A percentile compares a stretch with the other conserved stretches of the same genome.
Evolutionary conservation across 805 yeast species (phyloP).

Genomic region (Pichia kluyveri): DNA sequence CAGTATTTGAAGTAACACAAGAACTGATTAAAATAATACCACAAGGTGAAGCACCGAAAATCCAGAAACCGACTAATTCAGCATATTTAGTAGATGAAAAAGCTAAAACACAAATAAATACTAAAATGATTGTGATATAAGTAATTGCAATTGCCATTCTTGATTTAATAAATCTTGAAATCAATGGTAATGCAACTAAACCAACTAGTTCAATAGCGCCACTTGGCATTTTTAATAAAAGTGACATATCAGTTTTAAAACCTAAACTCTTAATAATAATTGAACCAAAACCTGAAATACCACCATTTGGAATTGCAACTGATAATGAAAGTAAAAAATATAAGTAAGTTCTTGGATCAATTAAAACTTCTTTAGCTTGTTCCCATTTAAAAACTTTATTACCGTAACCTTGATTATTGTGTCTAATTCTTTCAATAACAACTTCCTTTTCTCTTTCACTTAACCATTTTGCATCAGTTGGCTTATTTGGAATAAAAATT

Average conservation of each 20-base stretch:
- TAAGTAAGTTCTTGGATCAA: conserved; percentile 44
- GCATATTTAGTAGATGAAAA: conserved; percentile 22
- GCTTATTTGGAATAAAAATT: conserved; percentile 31
- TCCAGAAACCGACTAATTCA: conserved; percentile 17
- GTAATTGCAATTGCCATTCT: conserved; percentile 18
- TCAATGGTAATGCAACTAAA: conserved; percentile 1
- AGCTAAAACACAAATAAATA: conserved; percentile 26
- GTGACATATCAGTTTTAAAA: conserved; percentile 10
- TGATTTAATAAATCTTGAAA: background rate
- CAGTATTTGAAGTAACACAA: conserved; percentile 37
- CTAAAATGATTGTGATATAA: conserved; percentile 16
- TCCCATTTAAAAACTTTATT: conserved; percentile 32
- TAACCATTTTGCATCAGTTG: conserved; percentile 27
- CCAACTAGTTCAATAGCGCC: conserved; percentile 16
- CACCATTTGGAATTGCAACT: conserved; percentile 51
- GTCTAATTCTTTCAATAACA: conserved; percentile 23
- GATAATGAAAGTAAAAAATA: conserved; percentile 37
- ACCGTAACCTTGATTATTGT: conserved; percentile 29
- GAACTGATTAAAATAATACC: conserved; percentile 22
- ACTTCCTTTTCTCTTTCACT: conserved; percentile 29
- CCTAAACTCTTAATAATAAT: conserved; percentile 17
- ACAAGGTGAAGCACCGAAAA: conserved; percentile 17
- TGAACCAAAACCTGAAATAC: conserved; percentile 42
- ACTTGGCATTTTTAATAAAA: conserved; percentile 13
- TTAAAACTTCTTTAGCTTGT: conserved; percentile 48